Percentiles rank a stretch among this genome's conserved stretches.
Conservation (phyloP, 441 rosid species). For the Populus hybrid region DNA sequence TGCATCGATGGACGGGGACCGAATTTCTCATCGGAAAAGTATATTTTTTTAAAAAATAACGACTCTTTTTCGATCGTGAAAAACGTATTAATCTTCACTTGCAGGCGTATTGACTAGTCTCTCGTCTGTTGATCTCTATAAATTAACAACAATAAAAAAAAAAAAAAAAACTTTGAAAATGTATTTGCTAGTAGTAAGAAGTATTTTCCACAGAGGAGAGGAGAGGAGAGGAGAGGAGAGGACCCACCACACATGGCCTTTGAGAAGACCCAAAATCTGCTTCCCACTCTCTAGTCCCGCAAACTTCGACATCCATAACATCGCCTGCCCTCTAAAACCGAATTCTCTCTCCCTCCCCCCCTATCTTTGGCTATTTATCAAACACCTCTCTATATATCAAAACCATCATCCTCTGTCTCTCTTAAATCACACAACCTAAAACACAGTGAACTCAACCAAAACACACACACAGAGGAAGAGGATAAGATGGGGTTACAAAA, state of each 20-base stretch:
- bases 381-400: neutral
- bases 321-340: neutral
- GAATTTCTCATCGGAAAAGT: neutral
- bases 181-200: neutral
- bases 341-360: neutral
- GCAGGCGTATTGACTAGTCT: neutral
- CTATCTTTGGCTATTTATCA: neutral
- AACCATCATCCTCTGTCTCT: neutral
- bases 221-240: too few relatives aligned
- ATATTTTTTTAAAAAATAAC: too few relatives aligned
- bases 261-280: neutral
- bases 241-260: constrained; percentile 29
- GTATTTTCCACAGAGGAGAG: neutral
- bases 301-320: neutral
- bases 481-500: constrained; percentile 54
- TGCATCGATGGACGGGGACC: neutral
- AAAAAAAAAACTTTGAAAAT: neutral
- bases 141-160: too few relatives aligned
- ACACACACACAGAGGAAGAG: too few relatives aligned
- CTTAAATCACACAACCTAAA: neutral
- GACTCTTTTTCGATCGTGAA: neutral
- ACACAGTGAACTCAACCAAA: neutral
- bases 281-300: neutral
- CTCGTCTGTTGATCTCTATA: neutral
- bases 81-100: neutral